Evolutionary conservation across 768 basidiomycete genomes (phyloP).

Genomic region (Russula abietina): DNA sequence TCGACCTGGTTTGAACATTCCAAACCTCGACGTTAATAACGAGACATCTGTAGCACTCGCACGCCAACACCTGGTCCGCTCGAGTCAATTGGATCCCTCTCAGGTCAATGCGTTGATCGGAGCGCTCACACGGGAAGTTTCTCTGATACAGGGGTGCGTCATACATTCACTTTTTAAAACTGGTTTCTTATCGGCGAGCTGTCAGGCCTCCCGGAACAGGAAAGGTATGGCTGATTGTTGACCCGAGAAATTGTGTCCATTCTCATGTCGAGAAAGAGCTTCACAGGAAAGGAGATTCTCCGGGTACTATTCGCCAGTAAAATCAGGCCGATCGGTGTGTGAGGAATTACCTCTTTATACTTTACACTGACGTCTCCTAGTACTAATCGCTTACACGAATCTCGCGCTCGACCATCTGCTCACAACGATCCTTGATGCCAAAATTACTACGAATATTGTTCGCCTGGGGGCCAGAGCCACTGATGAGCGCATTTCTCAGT

Average conservation of each 20-base stretch:
- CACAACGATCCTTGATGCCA: constrained; percentile 53
- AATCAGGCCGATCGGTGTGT: constrained; percentile 44
- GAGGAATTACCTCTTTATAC: neutral
- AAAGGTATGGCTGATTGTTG: constrained; percentile 40
- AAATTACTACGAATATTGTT: constrained; percentile 57
- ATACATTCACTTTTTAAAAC: neutral
- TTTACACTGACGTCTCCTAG: constrained; percentile 11
- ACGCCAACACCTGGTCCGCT: constrained; percentile 39
- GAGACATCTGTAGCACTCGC: constrained; percentile 42
- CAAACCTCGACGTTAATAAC: constrained; percentile 39
- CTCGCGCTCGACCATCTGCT: constrained; percentile 76
- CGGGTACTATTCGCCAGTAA: constrained; percentile 53
- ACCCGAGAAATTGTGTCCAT: neutral
- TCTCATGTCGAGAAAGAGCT: constrained; percentile 40
- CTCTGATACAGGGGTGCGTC: constrained; percentile 65
- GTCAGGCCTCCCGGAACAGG: constrained; percentile 72
- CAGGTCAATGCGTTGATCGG: constrained; percentile 67
- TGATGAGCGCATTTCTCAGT: constrained; percentile 54
- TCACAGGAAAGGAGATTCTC: constrained; percentile 62
- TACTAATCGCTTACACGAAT: constrained; percentile 64
- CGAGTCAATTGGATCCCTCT: constrained; percentile 59
- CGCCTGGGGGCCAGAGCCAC: constrained; percentile 60
- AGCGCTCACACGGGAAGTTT: constrained; percentile 51
- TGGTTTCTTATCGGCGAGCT: neutral
- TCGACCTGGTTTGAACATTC: constrained; percentile 32